Percentiles rank a stretch among this genome's conserved stretches.
These are phyloP conservation scores for Umbelopsis sp. DNA, from an alignment of 192 early-diverging fungal genomes.

Conservation along the genomic window DNA sequence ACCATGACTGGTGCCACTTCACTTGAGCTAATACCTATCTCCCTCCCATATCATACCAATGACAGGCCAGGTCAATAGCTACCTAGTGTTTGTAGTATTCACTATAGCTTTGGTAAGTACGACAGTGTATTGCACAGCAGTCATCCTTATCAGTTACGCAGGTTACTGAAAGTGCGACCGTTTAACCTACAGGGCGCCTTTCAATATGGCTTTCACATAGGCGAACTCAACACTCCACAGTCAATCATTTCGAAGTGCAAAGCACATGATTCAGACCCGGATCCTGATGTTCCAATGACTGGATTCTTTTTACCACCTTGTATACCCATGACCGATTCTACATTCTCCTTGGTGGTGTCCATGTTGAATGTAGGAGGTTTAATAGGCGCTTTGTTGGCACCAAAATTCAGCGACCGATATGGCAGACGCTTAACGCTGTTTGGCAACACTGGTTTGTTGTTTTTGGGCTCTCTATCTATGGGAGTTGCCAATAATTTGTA, in stretches of 20 bases:
- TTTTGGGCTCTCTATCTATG: constrained; percentile 65
- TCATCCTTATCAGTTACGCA: not conserved
- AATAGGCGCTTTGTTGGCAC: constrained; percentile 72
- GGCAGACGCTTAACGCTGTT: constrained; percentile 74
- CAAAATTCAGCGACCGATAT: constrained; percentile 61
- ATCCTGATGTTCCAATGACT: not conserved
- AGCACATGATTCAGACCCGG: not conserved
- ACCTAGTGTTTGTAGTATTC: constrained; percentile 46
- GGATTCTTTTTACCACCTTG: constrained; percentile 57
- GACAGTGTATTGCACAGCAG: not conserved
- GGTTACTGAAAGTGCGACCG: not conserved
- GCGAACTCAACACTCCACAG: constrained; percentile 62
- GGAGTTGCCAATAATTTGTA: constrained; percentile 53
- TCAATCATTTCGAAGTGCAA: constrained; percentile 52
- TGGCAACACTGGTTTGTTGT: constrained; percentile 65
- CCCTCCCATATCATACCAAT: not conserved
- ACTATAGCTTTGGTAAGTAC: constrained; percentile 41
- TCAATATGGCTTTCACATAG: constrained; percentile 65
- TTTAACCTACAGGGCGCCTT: constrained; percentile 43
- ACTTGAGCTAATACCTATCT: too few species aligned
- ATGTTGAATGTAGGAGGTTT: constrained; percentile 74
- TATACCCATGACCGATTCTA: constrained; percentile 65
- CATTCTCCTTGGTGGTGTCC: constrained; percentile 62
- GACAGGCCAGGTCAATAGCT: constrained; percentile 19
- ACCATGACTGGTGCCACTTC: too few species aligned